Conservation (phyloP, 306 rosid genomes). For the Prunus armeniaca region DNA sequence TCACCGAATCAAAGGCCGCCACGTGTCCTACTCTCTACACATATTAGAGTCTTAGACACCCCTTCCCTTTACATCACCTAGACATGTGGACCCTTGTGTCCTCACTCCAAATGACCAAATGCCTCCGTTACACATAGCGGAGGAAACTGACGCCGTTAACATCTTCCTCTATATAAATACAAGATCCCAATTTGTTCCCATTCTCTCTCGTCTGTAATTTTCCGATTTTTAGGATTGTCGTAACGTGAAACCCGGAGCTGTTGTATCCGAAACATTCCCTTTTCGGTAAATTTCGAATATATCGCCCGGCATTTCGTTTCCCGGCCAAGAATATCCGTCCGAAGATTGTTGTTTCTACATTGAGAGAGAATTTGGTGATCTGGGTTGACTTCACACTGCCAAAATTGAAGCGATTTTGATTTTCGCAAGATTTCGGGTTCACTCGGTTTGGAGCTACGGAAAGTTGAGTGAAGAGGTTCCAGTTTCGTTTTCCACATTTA, state of each 20-base stretch:
- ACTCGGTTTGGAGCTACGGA: not conserved
- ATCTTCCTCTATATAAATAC: constrained; percentile 48
- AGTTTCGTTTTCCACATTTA: not conserved
- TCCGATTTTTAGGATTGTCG: constrained; percentile 21
- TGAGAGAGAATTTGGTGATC: not conserved
- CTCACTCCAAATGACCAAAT: constrained; percentile 47
- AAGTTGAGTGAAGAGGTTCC: not conserved
- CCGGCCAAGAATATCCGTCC: constrained; percentile 2
- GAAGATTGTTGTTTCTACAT: not conserved
- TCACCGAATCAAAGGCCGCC: constrained; percentile 3
- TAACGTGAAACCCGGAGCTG: constrained; percentile 20
- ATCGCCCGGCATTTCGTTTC: constrained; percentile 12
- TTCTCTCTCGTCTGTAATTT: constrained; percentile 25
- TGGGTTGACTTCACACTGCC: not conserved
- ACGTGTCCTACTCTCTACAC: constrained; percentile 26
- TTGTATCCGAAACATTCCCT: constrained; percentile 18
- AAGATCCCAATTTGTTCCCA: constrained; percentile 2
- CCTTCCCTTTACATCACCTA: constrained; percentile 33
- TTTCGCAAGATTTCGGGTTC: not conserved
- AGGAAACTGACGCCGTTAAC: constrained; percentile 42
- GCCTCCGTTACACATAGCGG: constrained; percentile 57
- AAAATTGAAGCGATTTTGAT: not conserved
- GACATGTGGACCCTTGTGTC: constrained; percentile 67
- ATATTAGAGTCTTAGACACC: constrained; percentile 33
- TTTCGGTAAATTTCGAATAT: constrained; percentile 18